A percentile compares a stretch with the other conserved stretches of the same genome.
These are phyloP conservation scores for Sesbania bispinosa DNA, from an alignment of 306 rosid species.

Conservation along the genomic window DNA sequence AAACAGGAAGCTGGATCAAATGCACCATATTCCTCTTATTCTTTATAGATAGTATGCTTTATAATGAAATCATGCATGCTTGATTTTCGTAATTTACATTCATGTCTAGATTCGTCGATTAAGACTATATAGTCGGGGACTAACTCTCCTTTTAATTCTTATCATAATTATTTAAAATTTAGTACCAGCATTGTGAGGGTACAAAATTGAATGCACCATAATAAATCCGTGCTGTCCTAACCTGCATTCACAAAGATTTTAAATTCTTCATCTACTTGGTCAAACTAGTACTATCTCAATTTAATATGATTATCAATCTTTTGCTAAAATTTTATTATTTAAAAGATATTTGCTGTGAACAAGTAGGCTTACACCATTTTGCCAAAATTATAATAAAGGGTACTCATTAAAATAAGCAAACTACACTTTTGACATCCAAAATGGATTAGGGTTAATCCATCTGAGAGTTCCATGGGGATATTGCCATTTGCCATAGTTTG, in stretches of 20 bases:
- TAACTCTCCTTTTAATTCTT: background rate
- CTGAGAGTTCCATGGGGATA: too few relatives aligned
- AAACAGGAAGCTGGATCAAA: conserved; percentile 18
- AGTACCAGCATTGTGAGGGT: background rate
- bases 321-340: background rate
- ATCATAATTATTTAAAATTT: background rate
- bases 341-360: background rate
- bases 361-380: background rate
- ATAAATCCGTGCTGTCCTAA: background rate
- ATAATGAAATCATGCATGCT: background rate
- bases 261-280: too few relatives aligned
- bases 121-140: too few relatives aligned
- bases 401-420: background rate
- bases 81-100: background rate
- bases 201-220: too few relatives aligned
- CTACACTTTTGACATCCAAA: background rate
- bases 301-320: too few relatives aligned
- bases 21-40: conserved; percentile 32
- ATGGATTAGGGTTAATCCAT: too few relatives aligned
- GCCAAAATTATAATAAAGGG: background rate
- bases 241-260: background rate
- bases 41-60: conserved; percentile 27
- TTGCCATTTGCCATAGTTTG: too few relatives aligned
- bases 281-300: too few relatives aligned
- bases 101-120: background rate